Base-by-base conservation (phyloP, 1,284 basidiomycete genomes). In the Microbotryum intermedium region DNA sequence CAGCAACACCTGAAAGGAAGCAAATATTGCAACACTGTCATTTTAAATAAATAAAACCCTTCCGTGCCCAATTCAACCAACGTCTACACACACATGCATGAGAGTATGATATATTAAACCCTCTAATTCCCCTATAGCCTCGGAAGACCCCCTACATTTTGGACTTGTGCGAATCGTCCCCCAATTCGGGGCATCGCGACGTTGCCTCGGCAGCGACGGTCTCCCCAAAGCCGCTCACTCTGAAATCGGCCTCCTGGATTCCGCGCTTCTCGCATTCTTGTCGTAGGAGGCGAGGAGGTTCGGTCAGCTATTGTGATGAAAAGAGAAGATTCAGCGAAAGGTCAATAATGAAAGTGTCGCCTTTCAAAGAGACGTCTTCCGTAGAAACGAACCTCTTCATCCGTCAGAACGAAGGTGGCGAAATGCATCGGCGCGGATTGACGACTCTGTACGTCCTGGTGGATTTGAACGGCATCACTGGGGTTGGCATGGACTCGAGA, bases 151-250 rank as follows among this genome's bases (percentile, higher is more conserved):
- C 34, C 16, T 18, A 39, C 34, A 39, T 39, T 16, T 39, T 39
- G 34, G 34, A 39, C 34, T 39, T 2, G 34, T 11, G 10, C 34
- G 1, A 4, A 39, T 39, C 16, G 11, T 2, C 34, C 4, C 34
- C 34, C 34, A 39, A 18, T 39, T 39, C 13, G 6, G 11, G 34
- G 34, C 34, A 39, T 2, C 34, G 34, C 34, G 34, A 39, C 34
- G 34, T 18, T 16, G 34, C 34, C 18, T 39, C 34, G 13, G 34
- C 34, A 4, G 34, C 34, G 13, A 39, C 34, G 34, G 81, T 84
- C 73, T 84, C 80, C 6, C 83, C 84, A 34, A 84, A 77, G 21
- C 76, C 81, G 58, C 79, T 81, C 20, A 81, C 76, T 4, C 72
- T 75, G 70, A 85, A 85, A 34, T 77, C 77, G 3, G 77, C 79